Percentiles rank a stretch among this genome's conserved stretches.
phyloP scores from a whole-genome alignment of 805 yeast genomes.

The Komagataella mondaviorum region DNA sequence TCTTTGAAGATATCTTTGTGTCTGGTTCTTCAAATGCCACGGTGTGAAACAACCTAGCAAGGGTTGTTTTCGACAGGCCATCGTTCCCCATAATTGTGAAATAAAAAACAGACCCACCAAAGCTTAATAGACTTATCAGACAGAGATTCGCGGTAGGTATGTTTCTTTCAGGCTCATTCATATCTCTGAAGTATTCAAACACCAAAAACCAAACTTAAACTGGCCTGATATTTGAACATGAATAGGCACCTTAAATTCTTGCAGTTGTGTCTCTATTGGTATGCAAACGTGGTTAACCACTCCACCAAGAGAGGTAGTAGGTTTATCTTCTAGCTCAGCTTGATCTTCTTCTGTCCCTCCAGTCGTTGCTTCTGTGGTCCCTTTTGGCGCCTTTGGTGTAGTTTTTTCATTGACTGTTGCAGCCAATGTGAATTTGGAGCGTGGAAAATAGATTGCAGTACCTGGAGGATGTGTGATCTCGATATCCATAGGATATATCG shows the following conservation, averaged over 20 bases:
- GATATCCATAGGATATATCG: conserved; percentile 3
- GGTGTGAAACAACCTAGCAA: conserved; percentile 38
- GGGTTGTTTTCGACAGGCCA: conserved; percentile 14
- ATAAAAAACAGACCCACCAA: background rate
- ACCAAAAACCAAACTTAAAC: background rate
- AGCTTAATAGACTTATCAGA: background rate
- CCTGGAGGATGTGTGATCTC: conserved; percentile 2
- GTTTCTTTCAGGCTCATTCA: background rate
- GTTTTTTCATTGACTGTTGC: background rate
- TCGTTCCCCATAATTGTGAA: background rate
- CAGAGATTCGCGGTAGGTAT: background rate
- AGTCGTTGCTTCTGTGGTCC: background rate
- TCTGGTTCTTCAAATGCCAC: conserved; percentile 30
- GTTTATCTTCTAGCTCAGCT: background rate
- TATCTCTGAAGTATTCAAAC: background rate
- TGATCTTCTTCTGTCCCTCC: background rate
- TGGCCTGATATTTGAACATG: background rate
- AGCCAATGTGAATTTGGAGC: background rate
- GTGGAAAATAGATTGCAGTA: background rate
- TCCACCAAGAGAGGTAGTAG: background rate
- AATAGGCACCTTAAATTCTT: background rate
- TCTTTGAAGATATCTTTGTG: conserved; percentile 32
- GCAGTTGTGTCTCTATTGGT: background rate
- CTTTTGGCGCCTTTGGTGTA: background rate
- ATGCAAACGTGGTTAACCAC: background rate